Base-by-base conservation (phyloP, 257 asterid genomes). In the Voacanga thouarsii region DNA sequence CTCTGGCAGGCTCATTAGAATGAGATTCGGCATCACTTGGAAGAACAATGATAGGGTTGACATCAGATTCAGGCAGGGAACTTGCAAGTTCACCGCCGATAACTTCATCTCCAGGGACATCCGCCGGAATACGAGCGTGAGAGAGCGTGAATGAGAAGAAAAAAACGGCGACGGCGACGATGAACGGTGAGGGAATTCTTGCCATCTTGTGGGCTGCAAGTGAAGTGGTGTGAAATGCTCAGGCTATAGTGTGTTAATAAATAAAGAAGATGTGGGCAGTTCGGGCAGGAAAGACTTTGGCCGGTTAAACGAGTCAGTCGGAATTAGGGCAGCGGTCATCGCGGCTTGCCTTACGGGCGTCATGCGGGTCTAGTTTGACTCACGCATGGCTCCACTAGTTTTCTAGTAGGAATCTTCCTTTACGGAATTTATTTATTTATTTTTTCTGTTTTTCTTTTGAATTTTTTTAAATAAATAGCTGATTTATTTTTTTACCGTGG, bases 131-230 rank as follows among this genome's bases (percentile, higher is more conserved):
- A 4, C 88, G 86, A 79, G 92, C 89, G 44, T 73, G 41, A 18
- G 92, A 82, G 72, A 93, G 50, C 77, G 88, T 6, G 80, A 87
- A 33, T 9, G 85, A 26, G 84, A 89, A 86, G 84, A 90, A 75
- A 33, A 90, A 75, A 5, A 87, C 77, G 76, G 84, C 49, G 6
- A 73, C 44, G 47, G 50, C 41, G 23, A 41, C 60, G 63, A 26
- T 8, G 47, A 66, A 64, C 21, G 79, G 82, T 55, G 83, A 84
- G 59, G 74, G 77, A 16, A 77, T 66, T 81, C 70, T 83, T 37
- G 88, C 90, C 97, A 91, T 92, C 37, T 60, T 51, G 49, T 1
- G 53, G 44, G 7, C 21, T n/a, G 7, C 21, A 2, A 26, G 33
- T 6, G 14, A 15, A 51, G 37, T 33, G 37, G 37, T 33, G 2